Conservation (phyloP, 352 stramenopile genomes). For the Phytophthora sp. region DNA sequence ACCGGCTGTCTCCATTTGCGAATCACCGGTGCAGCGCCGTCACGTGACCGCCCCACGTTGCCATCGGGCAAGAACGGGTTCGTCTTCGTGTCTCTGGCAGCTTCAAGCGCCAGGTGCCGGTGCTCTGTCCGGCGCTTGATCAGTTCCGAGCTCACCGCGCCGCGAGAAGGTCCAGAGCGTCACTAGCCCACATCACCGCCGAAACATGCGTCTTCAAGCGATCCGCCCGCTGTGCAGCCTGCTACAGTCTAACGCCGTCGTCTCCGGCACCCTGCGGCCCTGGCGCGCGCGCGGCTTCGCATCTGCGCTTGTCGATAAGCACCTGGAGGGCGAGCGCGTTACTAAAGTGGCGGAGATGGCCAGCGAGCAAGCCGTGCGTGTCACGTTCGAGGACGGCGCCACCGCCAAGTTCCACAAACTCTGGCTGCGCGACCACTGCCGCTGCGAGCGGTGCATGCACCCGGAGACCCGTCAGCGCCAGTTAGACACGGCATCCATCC, state of each 20-base stretch:
- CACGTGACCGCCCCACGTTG: constrained; percentile 26
- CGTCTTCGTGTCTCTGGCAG: constrained; percentile 34
- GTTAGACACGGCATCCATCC: constrained; percentile 82
- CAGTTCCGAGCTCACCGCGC: constrained; percentile 26
- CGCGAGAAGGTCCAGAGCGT: constrained; percentile 13
- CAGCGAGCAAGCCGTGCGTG: constrained; percentile 54
- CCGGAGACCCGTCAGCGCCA: constrained; percentile 77
- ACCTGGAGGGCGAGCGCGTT: constrained; percentile 31
- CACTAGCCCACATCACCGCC: background rate
- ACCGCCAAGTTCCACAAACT: constrained; percentile 85
- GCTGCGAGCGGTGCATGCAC: constrained; percentile 67
- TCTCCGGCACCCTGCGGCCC: constrained; percentile 1
- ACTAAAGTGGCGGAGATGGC: constrained; percentile 59
- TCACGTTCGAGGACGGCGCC: constrained; percentile 82
- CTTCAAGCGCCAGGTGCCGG: constrained; percentile 27
- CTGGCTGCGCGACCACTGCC: constrained; percentile 88
- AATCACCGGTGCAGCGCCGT: constrained; percentile 17
- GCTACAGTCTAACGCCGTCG: background rate
- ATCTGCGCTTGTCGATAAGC: constrained; percentile 25
- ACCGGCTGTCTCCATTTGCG: constrained; percentile 14
- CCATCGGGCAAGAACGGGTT: constrained; percentile 3
- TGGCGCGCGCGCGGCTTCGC: constrained; percentile 20
- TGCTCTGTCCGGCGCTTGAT: constrained; percentile 4
- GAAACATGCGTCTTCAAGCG: constrained; percentile 33
- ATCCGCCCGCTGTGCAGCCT: constrained; percentile 27